These are phyloP conservation scores for Pythium oligandrum DNA, from an alignment of 352 stramenopile species.

Conservation along the genomic window DNA sequence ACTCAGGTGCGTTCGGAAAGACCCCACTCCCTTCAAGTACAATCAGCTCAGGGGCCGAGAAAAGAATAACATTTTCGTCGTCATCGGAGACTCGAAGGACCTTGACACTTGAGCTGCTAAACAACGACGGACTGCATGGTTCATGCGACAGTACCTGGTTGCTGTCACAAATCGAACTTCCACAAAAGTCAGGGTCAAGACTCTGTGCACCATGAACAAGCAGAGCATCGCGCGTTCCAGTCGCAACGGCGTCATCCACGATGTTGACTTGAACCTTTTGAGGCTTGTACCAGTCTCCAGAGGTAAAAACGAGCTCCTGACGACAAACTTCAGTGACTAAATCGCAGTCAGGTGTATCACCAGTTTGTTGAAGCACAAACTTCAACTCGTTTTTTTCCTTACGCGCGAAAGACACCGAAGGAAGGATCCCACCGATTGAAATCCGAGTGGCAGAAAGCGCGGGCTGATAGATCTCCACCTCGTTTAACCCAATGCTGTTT, in stretches of 20 bases:
- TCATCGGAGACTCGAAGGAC: constrained; percentile 46
- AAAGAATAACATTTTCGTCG: constrained; percentile 53
- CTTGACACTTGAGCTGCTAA: constrained; percentile 51
- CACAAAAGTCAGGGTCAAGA: constrained; percentile 37
- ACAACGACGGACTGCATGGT: constrained; percentile 28
- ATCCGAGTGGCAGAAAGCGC: constrained; percentile 46
- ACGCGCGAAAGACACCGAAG: constrained; percentile 27
- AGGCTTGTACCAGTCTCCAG: constrained; percentile 35
- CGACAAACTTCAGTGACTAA: constrained; percentile 37
- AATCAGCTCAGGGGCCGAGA: constrained; percentile 34
- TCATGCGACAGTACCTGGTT: background rate
- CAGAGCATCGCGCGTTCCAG: constrained; percentile 40
- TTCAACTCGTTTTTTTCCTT: constrained; percentile 43
- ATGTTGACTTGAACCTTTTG: constrained; percentile 34
- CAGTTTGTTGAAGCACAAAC: constrained; percentile 19
- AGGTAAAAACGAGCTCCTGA: constrained; percentile 53
- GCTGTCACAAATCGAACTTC: constrained; percentile 23
- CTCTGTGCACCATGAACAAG: constrained; percentile 43
- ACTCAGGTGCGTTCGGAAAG: constrained; percentile 34
- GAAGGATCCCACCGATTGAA: constrained; percentile 47
- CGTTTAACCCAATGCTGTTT: constrained; percentile 53
- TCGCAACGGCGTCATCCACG: constrained; percentile 49
- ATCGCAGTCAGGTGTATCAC: constrained; percentile 26
- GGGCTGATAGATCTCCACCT: constrained; percentile 63
- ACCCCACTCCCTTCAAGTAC: constrained; percentile 48